phyloP scores from a whole-genome alignment of 139 green algal species.

The Chlorella sp. region DNA sequence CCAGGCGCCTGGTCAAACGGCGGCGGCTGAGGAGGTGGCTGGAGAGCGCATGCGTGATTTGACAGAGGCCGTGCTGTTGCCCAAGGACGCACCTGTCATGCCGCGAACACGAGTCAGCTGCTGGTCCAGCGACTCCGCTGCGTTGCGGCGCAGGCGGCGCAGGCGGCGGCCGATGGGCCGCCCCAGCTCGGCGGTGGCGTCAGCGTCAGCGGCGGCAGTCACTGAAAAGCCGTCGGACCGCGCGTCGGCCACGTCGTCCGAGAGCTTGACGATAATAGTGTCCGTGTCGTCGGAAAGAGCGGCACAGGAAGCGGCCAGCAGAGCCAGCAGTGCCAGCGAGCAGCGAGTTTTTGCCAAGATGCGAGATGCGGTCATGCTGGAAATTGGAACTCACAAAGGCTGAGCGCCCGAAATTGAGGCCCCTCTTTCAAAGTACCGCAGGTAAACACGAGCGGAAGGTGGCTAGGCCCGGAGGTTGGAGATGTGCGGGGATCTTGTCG shows the following conservation, averaged over 20 bases:
- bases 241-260: background rate
- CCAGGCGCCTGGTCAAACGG: background rate
- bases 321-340: background rate
- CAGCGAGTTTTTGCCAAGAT: background rate
- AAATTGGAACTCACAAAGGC: background rate
- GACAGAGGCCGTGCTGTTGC: background rate
- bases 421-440: too few relatives aligned
- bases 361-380: background rate
- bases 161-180: conserved; percentile 11
- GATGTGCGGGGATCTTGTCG: too few relatives aligned
- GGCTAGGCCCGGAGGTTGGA: too few relatives aligned
- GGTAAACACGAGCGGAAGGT: too few relatives aligned
- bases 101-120: background rate
- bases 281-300: background rate
- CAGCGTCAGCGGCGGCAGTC: background rate
- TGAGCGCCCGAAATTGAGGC: background rate
- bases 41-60: background rate
- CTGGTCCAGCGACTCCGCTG: background rate
- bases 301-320: background rate
- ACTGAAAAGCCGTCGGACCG: background rate
- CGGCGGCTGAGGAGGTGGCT: background rate
- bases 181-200: conserved; percentile 4
- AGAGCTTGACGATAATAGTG: conserved; percentile 6
- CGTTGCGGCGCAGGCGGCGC: background rate
- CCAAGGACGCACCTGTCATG: background rate